Evolutionary conservation across 495 filamentous ascomycete species (phyloP), one percentile per base, ranked within the genome.

Genomic region (Diplogelasinospora grovesii): DNA sequence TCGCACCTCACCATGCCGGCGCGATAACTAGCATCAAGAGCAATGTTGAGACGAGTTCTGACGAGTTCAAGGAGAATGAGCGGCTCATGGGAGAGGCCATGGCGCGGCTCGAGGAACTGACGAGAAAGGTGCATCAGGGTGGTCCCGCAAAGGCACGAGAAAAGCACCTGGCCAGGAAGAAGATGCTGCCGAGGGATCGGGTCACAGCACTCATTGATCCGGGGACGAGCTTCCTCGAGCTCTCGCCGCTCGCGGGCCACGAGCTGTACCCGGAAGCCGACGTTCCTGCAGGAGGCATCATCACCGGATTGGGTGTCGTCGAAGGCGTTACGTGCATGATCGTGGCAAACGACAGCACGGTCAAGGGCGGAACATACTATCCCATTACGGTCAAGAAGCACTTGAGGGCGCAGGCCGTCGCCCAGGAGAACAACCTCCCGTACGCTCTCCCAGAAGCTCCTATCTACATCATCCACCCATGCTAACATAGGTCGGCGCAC

Each of bases 351-450:
- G 92, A 98, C 57, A 90, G 85, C 70, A 98, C 92, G 10, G 92
- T 95, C 46, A 98, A 98, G 66, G 92, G 93, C n/a, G 92, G 92
- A 32, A 96, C 93, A 2, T 98, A 98, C 66, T 97, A 89, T 61
- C 92, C 92, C 1, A 89, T 98, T 37, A 98, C 92, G 2, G 89
- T 98, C 22, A 95, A 95, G 69, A 98, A 98, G 66, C 93, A 97
- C 64, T 71, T 97, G 10, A 79, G 92, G 40, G 92, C 92, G 16
- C 92, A 98, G 61, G 82, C 79, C 18, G 83, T 97, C 41, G 92
- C 92, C 2, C 76, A 86, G 46, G 85, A 97, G 61, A 98, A 97
- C 55, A 79, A 78, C 43, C 56, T 67, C 8, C 74, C 74, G 72
- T 77, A 53, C 51, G 70, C 64, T 22, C 19, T 13, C 32, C 26